Conservation (phyloP, 495 filamentous ascomycete genomes). For the Beverwykella pulmonaria region DNA sequence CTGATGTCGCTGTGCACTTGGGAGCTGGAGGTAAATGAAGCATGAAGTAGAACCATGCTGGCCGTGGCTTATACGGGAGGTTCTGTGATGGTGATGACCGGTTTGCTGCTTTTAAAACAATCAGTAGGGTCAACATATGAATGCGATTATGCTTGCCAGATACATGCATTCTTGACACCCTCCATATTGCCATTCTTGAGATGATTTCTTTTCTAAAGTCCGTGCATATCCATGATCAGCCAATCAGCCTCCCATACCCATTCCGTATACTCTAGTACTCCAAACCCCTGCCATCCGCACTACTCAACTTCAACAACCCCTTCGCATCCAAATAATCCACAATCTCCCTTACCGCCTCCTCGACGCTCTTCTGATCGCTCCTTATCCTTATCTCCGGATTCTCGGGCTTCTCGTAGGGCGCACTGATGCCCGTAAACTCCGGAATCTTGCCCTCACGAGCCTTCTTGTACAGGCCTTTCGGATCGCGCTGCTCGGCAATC, state of each 20-base stretch:
- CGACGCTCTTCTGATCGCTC: slow-evolving; percentile 73
- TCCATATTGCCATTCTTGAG: neutral
- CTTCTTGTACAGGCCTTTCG: slow-evolving; percentile 98
- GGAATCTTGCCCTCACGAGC: slow-evolving; percentile 89
- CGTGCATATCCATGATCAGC: neutral
- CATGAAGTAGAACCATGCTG: no score
- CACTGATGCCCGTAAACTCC: slow-evolving; percentile 93
- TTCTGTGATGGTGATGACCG: no score
- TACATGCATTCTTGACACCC: no score
- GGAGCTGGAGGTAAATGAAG: no score
- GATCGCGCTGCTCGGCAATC: slow-evolving; percentile 91
- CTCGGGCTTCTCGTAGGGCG: slow-evolving; percentile 90
- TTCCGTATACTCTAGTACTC: slow-evolving; percentile 24
- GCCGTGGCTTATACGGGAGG: no score
- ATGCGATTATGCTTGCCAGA: no score
- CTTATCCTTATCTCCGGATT: slow-evolving; percentile 82
- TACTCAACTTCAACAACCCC: slow-evolving; percentile 58
- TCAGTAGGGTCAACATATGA: no score
- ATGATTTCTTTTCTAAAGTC: neutral
- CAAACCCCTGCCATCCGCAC: slow-evolving; percentile 29
- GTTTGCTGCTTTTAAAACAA: no score
- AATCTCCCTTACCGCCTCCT: slow-evolving; percentile 84
- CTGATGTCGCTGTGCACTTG: no score
- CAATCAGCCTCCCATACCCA: neutral
- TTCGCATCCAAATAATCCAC: slow-evolving; percentile 73